These are phyloP conservation scores for Phaeosphaeria sp. DNA, from an alignment of 2,329 filamentous ascomycete genomes.

Conservation along the genomic window DNA sequence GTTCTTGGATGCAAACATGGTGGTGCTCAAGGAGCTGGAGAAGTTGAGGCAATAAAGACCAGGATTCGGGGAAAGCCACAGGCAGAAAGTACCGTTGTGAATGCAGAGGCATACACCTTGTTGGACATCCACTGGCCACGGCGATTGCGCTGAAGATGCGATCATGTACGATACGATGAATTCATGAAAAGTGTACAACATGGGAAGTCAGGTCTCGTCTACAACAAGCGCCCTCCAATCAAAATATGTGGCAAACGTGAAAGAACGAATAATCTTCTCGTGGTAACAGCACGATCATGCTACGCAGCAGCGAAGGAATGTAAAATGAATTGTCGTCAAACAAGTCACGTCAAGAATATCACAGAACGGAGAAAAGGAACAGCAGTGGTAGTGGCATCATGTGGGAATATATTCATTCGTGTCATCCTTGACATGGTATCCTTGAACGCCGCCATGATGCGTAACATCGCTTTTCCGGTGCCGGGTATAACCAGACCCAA, in stretches of 20 bases:
- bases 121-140: neutral
- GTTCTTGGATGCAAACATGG: slow-evolving; percentile 86
- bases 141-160: neutral
- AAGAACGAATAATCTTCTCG: no score
- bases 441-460: slow-evolving; percentile 49
- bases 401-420: slow-evolving; percentile 45
- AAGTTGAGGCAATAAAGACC: slow-evolving; percentile 52
- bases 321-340: no score
- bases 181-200: slow-evolving; percentile 6
- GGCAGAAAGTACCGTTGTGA: neutral
- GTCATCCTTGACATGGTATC: slow-evolving; percentile 46
- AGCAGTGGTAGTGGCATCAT: slow-evolving; percentile 33
- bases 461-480: slow-evolving; percentile 44
- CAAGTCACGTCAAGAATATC: neutral
- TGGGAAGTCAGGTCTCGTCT: neutral
- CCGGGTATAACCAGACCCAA: slow-evolving; percentile 43
- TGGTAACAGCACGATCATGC: no score
- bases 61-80: neutral
- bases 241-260: no score
- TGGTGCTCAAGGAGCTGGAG: slow-evolving; percentile 86
- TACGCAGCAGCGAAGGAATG: no score
- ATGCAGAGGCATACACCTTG: no score
- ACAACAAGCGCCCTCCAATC: no score
- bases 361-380: neutral
- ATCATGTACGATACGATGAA: slow-evolving; percentile 16